Conservation (phyloP, 768 basidiomycete species). For the Daedalea quercina region DNA sequence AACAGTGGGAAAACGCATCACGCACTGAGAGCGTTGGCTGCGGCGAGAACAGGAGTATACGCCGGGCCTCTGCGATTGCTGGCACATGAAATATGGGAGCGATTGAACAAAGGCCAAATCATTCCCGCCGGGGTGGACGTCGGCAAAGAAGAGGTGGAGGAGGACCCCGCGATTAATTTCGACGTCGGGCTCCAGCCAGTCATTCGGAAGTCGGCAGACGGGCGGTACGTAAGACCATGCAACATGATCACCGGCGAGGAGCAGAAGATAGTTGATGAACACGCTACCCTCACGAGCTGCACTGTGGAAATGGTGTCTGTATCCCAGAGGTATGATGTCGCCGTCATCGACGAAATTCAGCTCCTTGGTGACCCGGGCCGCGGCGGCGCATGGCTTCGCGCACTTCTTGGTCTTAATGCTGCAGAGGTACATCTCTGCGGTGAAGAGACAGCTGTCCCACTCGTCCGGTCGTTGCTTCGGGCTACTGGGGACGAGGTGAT, state of each 20-base stretch:
- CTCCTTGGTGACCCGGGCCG: constrained; percentile 80
- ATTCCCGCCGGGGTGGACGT: constrained; percentile 59
- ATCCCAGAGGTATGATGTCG: constrained; percentile 53
- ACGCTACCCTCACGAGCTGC: constrained; percentile 61
- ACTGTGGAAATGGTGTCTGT: constrained; percentile 88
- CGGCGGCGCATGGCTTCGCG: constrained; percentile 77
- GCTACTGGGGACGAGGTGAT: constrained; percentile 79
- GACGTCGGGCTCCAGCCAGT: constrained; percentile 21
- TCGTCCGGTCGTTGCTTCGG: constrained; percentile 63
- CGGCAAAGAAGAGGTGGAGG: constrained; percentile 28
- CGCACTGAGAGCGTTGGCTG: constrained; percentile 83
- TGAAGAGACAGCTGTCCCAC: constrained; percentile 83
- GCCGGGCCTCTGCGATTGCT: constrained; percentile 89
- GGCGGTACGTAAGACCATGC: constrained; percentile 52
- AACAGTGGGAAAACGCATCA: constrained; percentile 97
- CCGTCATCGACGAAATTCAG: constrained; percentile 96
- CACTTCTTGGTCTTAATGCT: constrained; percentile 70
- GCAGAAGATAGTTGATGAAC: constrained; percentile 54
- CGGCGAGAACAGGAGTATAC: constrained; percentile 68
- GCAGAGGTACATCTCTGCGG: constrained; percentile 91
- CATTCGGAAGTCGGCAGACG: constrained; percentile 31
- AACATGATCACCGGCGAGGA: constrained; percentile 95
- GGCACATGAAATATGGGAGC: constrained; percentile 91
- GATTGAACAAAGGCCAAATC: constrained; percentile 87
- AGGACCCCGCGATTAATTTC: constrained; percentile 28